Evolutionary conservation across 2,329 filamentous ascomycete genomes (phyloP), one percentile per base, ranked within the genome.

Genomic region (Neofusicoccum umdonicola): DNA sequence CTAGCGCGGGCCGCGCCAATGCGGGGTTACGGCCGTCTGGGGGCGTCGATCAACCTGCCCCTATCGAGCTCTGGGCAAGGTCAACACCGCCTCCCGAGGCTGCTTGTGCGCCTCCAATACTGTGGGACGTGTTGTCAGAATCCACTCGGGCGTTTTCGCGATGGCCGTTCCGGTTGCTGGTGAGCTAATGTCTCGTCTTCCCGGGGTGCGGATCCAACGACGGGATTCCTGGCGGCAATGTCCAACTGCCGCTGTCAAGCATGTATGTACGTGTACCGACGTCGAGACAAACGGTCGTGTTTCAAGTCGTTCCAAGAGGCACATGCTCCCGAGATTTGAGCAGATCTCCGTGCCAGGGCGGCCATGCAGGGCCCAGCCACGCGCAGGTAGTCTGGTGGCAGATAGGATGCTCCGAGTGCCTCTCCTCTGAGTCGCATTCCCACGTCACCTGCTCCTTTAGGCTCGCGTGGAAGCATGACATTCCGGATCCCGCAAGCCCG

Each of bases 21-120:
- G 54, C 54, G 54, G 54, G 54, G 54, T 34, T 45, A 34, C 54
- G 15, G 27, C 54, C 54, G 54, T 45, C 39, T 19, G 27, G 13
- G 41, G n/a, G 54, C 9, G 54, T 58, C 54, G 54, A 58, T 58
- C 54, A 44, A 58, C 54, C 54, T 58, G 54, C 54, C 54, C 22
- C n/a, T 42, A 58, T 58, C 41, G 41, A 58, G 54, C 39, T 35
- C 15, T n/a, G 41, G 54, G 27, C 41, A 34, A n/a, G 54, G 41
- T 58, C 54, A 45, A 57, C 22, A 7, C 22, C 37, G 37, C 39
- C 39, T 27, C 37, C 52, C 52, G 39, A 57, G 52, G 54, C 39
- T 44, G 12, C 54, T 44, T 34, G 39, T 44, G 54, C 41, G 11
- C 39, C 6, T 31, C 12, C 19, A 15, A 5, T 15, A 39, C 11